Base-by-base conservation (phyloP, 495 filamentous ascomycete species). In the Hypoxylon trugodes region DNA sequence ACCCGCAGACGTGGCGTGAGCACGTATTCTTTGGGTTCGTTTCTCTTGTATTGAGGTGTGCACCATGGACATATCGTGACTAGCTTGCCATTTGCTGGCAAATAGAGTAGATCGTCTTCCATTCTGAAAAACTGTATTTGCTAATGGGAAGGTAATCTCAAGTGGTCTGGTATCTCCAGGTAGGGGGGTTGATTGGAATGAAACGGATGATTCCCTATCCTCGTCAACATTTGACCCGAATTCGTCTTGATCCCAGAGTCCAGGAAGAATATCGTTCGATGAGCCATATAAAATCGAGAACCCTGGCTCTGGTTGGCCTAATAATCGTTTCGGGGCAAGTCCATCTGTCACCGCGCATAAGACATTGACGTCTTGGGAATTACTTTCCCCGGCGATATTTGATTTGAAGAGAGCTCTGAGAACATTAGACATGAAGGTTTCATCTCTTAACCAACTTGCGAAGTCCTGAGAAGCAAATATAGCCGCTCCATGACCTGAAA, bases 121-220 rank as follows among this genome's bases (percentile, higher is more conserved):
- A 63, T 86, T 94, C 40, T 83, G 74, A 66, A 94, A 95, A 9
- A 93, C 66, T 0, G 91, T 95, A 65, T 92, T 91, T 53, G 91
- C 88, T 21, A 93, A 79, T 6, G 89, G 90, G 15, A 91, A 37
- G 2, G 77, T 81, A 32, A 81, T 69, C 6, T 71, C 59, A 9
- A 79, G 58, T 13, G 54, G 43, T 25, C 67, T 52, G 0, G 38
- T 46, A 30, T 68, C 50, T 16, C 40, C 33, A n/a, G 51, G 32
- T 10, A 73, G 36, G 16, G 69, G 66, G 12, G 56, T 68, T 18
- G 64, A 56, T 12, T 61, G 4, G 51, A 71, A 69, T 9, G 66
- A 71, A 24, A 67, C 57, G 30, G 56, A 65, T 37, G 59, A 46
- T 10, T 40, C 47, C 25, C 46, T 46, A 38, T 52, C 60, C 10